Base-by-base conservation (phyloP, 306 rosid genomes). In the Sophora flavescens region DNA sequence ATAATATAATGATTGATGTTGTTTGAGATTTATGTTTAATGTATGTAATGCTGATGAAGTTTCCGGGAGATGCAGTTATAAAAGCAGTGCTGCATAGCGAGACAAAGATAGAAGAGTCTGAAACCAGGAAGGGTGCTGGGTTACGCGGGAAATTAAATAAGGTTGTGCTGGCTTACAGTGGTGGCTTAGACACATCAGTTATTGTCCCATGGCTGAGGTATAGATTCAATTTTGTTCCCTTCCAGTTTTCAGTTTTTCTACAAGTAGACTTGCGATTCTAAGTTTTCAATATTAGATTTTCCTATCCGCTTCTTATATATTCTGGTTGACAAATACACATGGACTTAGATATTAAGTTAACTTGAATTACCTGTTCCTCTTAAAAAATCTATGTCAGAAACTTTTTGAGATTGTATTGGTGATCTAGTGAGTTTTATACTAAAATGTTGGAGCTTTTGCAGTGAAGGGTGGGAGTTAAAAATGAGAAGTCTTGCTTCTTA, bases 161-260 rank as follows among this genome's bases (percentile, higher is more conserved):
- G 85, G 99, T 96, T 53, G 98, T 96, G 36, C 86, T 96, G 56
- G 99, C 99, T n/a, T 96, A 96, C 53, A 96, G 98, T 77, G 99
- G 99, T 73, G 98, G 98, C 82, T 86, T 96, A 75, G 99, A 92
- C 84, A 96, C 99, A 63, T 96, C 99, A 11, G 96, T 96, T 78
- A 92, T 92, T 56, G 99, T 96, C 50, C 98, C 99, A 57, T 96
- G 99, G 98, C 86, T 92, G 74, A 91, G 96, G 98, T 92, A 80
- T 70, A 63, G 6, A 61, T 45, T 13, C 50, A 66, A 4, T 35
- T 11, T 50, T 17, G 30, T 12, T 59, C 28, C 32, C 45, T 18
- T 26, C 2, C 28, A 2, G 38, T 17, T 71, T 59, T 6, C 15
- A 2, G 41, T n/a, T 63, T 58, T 16, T 42, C 36, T 28, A 3